Conservation (phyloP, 78 protist species). For the Guillardia theta region DNA sequence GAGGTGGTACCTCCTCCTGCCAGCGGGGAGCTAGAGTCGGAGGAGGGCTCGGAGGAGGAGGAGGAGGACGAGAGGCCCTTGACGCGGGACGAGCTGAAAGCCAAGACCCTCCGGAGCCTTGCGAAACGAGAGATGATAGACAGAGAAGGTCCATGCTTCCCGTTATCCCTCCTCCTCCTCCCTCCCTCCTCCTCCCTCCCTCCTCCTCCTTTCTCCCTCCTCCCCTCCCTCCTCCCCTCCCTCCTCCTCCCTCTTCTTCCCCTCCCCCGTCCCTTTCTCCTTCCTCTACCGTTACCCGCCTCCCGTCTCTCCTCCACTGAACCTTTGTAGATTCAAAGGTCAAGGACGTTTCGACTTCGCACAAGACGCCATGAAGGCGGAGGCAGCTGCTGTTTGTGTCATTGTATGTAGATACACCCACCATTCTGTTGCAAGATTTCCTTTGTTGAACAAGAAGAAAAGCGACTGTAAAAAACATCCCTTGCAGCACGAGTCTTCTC, state of each 20-base stretch:
- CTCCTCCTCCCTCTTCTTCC: not conserved
- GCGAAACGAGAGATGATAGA: slow-evolving; percentile 13
- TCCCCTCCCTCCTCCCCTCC: not conserved
- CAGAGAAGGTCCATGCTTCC: not conserved
- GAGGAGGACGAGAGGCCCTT: slow-evolving; percentile 47
- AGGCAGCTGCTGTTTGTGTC: not conserved
- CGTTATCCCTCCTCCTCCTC: not conserved
- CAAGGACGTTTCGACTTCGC: not conserved
- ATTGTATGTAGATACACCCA: not conserved
- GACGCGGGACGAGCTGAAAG: slow-evolving; percentile 41
- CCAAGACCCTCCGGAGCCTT: slow-evolving; percentile 6
- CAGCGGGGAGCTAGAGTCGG: slow-evolving; percentile 21
- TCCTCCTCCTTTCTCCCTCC: not conserved
- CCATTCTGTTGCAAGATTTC: not conserved
- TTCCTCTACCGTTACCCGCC: not conserved
- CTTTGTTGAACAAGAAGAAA: too few species aligned
- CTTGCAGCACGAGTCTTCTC: too few species aligned
- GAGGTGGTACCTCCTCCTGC: not conserved
- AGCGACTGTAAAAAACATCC: too few species aligned
- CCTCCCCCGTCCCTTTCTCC: not conserved
- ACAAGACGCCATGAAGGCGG: not conserved
- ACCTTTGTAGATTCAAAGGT: not conserved
- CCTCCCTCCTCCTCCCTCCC: not conserved
- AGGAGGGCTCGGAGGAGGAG: slow-evolving; percentile 41
- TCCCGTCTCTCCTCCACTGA: not conserved